Conservation (phyloP, 139 green algal genomes). For the Auxenochlorella pyrenoidosa region DNA sequence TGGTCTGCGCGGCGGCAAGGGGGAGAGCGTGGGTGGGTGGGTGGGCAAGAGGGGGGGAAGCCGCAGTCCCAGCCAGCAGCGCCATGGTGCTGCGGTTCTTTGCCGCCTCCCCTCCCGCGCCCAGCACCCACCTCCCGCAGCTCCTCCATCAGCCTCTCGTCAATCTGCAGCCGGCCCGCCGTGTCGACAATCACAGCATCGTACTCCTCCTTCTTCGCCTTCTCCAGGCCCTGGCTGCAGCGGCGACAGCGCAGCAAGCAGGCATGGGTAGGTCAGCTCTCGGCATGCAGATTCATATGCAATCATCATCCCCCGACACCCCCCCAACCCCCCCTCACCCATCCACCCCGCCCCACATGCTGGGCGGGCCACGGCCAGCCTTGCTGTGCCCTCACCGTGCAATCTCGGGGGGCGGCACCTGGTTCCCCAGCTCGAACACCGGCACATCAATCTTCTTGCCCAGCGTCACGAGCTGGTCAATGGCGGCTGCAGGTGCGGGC, state of each 20-base stretch:
- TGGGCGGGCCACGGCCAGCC: no score
- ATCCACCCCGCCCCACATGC: no score
- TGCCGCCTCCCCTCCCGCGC: no score
- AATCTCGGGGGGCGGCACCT: constrained; percentile 60
- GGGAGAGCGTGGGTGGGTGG: neutral
- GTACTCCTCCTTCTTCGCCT: constrained; percentile 70
- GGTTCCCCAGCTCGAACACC: constrained; percentile 90
- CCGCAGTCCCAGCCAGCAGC: neutral
- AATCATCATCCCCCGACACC: no score
- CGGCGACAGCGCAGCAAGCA: no score
- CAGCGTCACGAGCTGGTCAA: constrained; percentile 95
- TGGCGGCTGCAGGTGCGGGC: constrained; percentile 64
- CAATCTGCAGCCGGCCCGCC: constrained; percentile 93
- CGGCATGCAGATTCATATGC: no score
- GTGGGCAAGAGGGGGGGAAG: neutral
- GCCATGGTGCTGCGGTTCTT: no score
- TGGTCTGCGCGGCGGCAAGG: constrained; percentile 57
- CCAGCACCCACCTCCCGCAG: constrained; percentile 59
- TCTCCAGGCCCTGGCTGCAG: constrained; percentile 66
- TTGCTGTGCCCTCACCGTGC: constrained; percentile 42
- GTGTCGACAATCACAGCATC: constrained; percentile 98
- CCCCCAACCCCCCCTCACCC: no score
- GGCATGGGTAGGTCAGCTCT: no score
- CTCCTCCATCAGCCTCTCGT: constrained; percentile 93
- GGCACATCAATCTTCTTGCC: constrained; percentile 85